A percentile compares a stretch with the other conserved stretches of the same genome.
phyloP scores from a whole-genome alignment of 208 protist genomes.

The Angomonas desouzai region DNA sequence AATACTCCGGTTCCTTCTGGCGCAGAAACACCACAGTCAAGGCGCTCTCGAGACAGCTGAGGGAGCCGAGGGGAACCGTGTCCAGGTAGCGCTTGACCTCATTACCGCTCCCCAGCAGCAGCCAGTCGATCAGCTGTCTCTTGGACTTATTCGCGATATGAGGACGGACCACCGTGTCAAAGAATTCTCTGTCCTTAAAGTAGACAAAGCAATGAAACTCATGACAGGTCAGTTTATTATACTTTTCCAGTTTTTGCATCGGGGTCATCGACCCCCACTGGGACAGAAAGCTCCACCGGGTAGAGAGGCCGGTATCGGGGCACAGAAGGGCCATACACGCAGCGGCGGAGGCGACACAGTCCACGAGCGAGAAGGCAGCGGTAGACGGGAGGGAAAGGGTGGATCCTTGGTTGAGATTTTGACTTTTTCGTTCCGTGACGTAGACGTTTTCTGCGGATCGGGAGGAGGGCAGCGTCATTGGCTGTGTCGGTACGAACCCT shows the following conservation, averaged over 20 bases:
- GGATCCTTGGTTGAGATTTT: not conserved
- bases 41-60: slow-evolving; percentile 5
- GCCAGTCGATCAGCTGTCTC: slow-evolving; percentile 13
- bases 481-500: not conserved
- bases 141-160: slow-evolving; percentile 13
- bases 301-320: not conserved
- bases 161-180: slow-evolving; percentile 15
- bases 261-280: slow-evolving; percentile 12
- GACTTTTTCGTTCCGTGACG: slow-evolving; percentile 4
- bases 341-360: not conserved
- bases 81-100: not conserved
- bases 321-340: not conserved
- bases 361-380: slow-evolving; percentile 8
- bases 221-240: slow-evolving; percentile 16
- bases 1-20: not conserved
- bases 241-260: slow-evolving; percentile 11
- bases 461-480: slow-evolving; percentile 1
- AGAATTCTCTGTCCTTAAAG: slow-evolving; percentile 23
- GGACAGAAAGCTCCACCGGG: slow-evolving; percentile 13
- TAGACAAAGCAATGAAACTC: slow-evolving; percentile 19
- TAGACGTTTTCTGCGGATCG: not conserved
- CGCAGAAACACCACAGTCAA: slow-evolving; percentile 9
- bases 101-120: slow-evolving; percentile 11
- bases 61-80: not conserved
- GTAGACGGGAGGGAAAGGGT: not conserved